These are phyloP conservation scores for Tricladium varicosporioides DNA, from an alignment of 2,329 filamentous ascomycete genomes.

Conservation along the genomic window DNA sequence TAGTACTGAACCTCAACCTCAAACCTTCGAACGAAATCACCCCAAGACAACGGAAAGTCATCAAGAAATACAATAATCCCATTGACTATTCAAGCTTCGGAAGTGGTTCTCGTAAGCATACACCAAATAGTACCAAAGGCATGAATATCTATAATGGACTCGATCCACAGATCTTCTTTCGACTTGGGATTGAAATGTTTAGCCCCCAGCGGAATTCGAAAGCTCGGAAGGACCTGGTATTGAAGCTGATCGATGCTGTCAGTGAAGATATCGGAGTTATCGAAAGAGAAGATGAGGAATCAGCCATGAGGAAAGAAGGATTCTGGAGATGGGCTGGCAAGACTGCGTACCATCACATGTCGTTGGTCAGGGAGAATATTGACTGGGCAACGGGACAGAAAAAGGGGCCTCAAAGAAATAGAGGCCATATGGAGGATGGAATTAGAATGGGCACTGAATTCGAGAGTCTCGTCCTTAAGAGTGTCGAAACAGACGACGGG, in stretches of 20 bases:
- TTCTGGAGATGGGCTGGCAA: slow-evolving; percentile 35
- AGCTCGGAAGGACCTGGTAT: slow-evolving; percentile 27
- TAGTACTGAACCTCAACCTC: slow-evolving; percentile 14
- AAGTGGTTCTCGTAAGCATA: slow-evolving; percentile 22
- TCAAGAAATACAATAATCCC: slow-evolving; percentile 19
- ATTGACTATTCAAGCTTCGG: slow-evolving; percentile 17
- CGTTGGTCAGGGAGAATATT: slow-evolving; percentile 19
- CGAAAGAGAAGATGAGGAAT: slow-evolving; percentile 26
- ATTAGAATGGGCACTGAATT: background rate
- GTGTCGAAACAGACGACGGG: background rate
- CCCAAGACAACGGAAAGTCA: slow-evolving; percentile 26
- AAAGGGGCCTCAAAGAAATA: slow-evolving; percentile 5
- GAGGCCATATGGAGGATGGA: background rate
- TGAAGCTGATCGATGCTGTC: slow-evolving; percentile 26
- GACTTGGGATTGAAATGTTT: slow-evolving; percentile 28
- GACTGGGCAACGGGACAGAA: slow-evolving; percentile 34
- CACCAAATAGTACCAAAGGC: slow-evolving; percentile 5
- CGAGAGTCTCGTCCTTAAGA: background rate
- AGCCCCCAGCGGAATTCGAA: slow-evolving; percentile 21
- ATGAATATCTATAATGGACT: slow-evolving; percentile 22
- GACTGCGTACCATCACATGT: slow-evolving; percentile 23
- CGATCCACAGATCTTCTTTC: slow-evolving; percentile 28
- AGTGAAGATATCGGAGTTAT: slow-evolving; percentile 30
- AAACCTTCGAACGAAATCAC: slow-evolving; percentile 23
- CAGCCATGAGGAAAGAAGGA: slow-evolving; percentile 26